Evolutionary conservation across 2,329 filamentous ascomycete species (phyloP), one percentile per base, ranked within the genome.

Genomic region (Arthrobotrys entomopaga): DNA sequence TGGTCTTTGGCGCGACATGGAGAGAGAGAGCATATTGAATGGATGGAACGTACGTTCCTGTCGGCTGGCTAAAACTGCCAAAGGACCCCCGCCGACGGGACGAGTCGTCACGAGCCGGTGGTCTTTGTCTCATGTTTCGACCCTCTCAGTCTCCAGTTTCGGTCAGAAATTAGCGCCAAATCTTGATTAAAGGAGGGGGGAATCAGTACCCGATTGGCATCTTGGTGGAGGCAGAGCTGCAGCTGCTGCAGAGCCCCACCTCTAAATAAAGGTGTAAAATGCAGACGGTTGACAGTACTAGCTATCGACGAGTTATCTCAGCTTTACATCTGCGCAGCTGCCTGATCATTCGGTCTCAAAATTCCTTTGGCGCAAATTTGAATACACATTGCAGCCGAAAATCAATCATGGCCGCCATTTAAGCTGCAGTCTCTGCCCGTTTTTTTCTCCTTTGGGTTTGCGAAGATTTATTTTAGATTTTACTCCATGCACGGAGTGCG

Each of bases 51-150:
- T 3, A 29, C 40, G 4, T 10, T 43, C 40, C n/a, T 5, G 3
- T 43, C 40, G 13, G n/a, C 40, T 43, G 11, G 11, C 3, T 43
- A 43, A 5, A 13, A 10, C 11, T 43, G 40, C 57, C 57, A 60
- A 38, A 60, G 42, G 57, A 49, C 19, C 57, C 57, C 38, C n/a
- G 57, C 43, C 5, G 57, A 34, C 42, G 57, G 42, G 38, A 56
- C 22, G 40, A n/a, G n/a, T 13, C 13, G 40, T 43, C 40, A 16
- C 40, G 40, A 43, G 40, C 40, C 40, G 42, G n/a, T n/a, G n/a
- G n/a, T n/a, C n/a, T n/a, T n/a, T n/a, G n/a, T n/a, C n/a, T n/a
- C n/a, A n/a, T n/a, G n/a, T n/a, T n/a, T n/a, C n/a, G n/a, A n/a
- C n/a, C n/a, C n/a, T n/a, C n/a, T n/a, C n/a, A n/a, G n/a, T n/a